Evolutionary conservation across 495 filamentous ascomycete species (phyloP).

Genomic region (Aspergillus hancockii): DNA sequence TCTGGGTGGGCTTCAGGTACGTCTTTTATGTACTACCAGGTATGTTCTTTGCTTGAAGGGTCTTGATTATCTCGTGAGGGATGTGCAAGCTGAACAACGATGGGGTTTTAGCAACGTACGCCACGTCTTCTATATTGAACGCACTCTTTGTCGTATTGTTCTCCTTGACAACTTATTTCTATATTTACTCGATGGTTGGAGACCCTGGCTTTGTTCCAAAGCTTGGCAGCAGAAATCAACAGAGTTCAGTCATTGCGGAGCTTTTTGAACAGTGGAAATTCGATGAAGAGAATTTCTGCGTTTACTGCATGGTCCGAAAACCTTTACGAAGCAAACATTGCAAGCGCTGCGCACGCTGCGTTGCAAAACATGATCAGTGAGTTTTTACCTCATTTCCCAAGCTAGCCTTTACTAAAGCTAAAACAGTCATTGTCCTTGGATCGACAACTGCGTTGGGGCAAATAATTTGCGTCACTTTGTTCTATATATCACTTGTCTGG

Average conservation of each 20-base stretch:
- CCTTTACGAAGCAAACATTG: conserved; percentile 96
- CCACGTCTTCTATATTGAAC: conserved; percentile 67
- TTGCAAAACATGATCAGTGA: conserved; percentile 97
- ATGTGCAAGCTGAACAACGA: conserved; percentile 7
- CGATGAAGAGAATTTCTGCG: conserved; percentile 92
- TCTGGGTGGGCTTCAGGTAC: conserved; percentile 80
- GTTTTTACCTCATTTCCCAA: conserved; percentile 27
- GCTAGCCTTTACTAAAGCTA: neutral
- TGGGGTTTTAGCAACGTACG: conserved; percentile 57
- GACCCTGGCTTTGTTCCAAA: conserved; percentile 97
- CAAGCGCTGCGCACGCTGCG: conserved; percentile 82
- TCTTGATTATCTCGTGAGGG: neutral
- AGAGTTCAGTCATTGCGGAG: conserved; percentile 83
- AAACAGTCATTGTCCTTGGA: conserved; percentile 93
- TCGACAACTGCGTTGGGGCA: conserved; percentile 90
- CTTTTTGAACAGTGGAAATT: conserved; percentile 83
- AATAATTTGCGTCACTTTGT: conserved; percentile 97
- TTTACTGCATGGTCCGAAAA: conserved; percentile 87
- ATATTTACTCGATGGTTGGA: conserved; percentile 75
- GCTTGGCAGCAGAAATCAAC: conserved; percentile 79
- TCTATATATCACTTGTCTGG: conserved; percentile 76
- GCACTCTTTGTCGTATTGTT: conserved; percentile 67
- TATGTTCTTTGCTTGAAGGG: conserved; percentile 33
- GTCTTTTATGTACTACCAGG: conserved; percentile 69
- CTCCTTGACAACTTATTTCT: conserved; percentile 77